These are phyloP conservation scores for Ceratocystis diversiconidia DNA, from an alignment of 2,329 filamentous ascomycete species.

Conservation along the genomic window DNA sequence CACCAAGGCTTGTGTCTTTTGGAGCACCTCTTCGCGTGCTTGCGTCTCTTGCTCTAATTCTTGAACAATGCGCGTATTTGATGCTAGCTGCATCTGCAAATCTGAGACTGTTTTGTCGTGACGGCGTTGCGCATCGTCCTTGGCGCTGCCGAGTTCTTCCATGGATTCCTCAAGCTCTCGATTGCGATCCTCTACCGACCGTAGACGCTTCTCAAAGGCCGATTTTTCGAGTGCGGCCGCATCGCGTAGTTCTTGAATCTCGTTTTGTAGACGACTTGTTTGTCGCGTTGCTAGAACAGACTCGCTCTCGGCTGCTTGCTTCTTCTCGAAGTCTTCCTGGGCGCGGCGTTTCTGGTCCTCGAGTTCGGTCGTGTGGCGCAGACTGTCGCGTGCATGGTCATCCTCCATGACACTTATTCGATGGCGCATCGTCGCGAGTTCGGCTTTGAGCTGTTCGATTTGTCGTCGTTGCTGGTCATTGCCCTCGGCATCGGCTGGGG, in stretches of 20 bases:
- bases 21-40: slow-evolving; percentile 40
- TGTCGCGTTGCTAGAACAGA: slow-evolving; percentile 36
- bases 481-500: slow-evolving; percentile 43
- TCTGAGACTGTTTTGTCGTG: slow-evolving; percentile 41
- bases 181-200: slow-evolving; percentile 61
- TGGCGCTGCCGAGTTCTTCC: slow-evolving; percentile 51
- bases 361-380: slow-evolving; percentile 72
- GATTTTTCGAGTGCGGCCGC: slow-evolving; percentile 41
- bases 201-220: slow-evolving; percentile 52
- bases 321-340: slow-evolving; percentile 68
- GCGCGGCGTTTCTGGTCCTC: slow-evolving; percentile 65
- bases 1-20: slow-evolving; percentile 51
- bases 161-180: slow-evolving; percentile 64
- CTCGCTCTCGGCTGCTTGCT: slow-evolving; percentile 44
- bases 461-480: slow-evolving; percentile 43
- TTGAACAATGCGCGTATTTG: slow-evolving; percentile 35
- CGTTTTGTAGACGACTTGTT: slow-evolving; percentile 35
- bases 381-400: slow-evolving; percentile 64
- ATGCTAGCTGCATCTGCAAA: slow-evolving; percentile 37
- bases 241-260: slow-evolving; percentile 39
- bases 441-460: slow-evolving; percentile 71
- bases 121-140: slow-evolving; percentile 55
- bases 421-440: slow-evolving; percentile 77
- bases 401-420: slow-evolving; percentile 76
- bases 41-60: slow-evolving; percentile 47